Evolutionary conservation across 805 yeast species (phyloP), one percentile per base, ranked within the genome.

Genomic region (Sungouiella thailandica): DNA sequence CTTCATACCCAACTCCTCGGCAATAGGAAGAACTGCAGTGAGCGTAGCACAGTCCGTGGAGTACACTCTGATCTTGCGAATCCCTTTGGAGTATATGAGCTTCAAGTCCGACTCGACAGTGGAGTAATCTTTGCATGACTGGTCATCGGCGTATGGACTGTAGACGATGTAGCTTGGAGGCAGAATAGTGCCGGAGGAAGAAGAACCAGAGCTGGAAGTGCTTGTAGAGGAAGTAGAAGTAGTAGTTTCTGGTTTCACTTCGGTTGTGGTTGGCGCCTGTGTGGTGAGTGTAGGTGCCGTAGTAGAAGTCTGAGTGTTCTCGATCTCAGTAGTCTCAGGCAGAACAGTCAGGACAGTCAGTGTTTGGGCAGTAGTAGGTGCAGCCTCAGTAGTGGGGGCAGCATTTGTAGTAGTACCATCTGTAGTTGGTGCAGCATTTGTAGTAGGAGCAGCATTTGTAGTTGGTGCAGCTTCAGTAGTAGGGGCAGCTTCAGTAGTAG

Each of bases 21-120:
- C 74, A 25, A 69, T 70, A 31, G 93, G 85, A 47, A 77, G 69
- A 24, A 87, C 77, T 3, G 82, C 77, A 19, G 70, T 52, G 31
- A 84, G 59, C 17, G 83, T 74, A 55, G 74, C 69, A 65, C 97
- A 89, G 58, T 89, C 97, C 38, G 85, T 82, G 47, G 95, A 95
- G 55, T 89, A 89, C 34, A 86, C 56, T 65, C 97, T 78, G 34
- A 89, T 62, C 33, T 72, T 72, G 25, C 61, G 53, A 48, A 88
- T 79, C 35, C 87, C 84, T 52, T 76, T 78, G 36, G 72, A 55
- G 17, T 60, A 52, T 48, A 89, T 83, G 39, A 62, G 49, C 19
- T 63, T 44, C 39, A 89, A 65, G 57, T 89, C 96, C 15, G 62
- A 41, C 30, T 57, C 39, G 28, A 89, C 83, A 10, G 72, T 53